Evolutionary conservation across 805 yeast species (phyloP), one percentile per base, ranked within the genome.

Genomic region (Starmerella khaoyaiensis): DNA sequence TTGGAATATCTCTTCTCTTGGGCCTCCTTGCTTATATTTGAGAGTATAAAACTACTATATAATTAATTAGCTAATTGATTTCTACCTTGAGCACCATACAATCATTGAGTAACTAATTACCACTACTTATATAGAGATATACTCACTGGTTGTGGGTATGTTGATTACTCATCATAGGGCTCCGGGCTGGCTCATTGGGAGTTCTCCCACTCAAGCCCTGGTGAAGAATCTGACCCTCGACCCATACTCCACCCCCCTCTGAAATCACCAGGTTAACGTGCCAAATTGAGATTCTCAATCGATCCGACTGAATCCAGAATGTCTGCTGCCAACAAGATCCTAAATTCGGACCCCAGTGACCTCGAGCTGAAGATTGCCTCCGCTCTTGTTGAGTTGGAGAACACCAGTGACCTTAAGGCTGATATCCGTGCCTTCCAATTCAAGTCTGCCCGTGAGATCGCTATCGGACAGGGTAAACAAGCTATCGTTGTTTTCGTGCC

Each of bases 281-380:
- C 39, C 40, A 39, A 39, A 38, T 25, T 23, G 23, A 31, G 41
- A 39, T 41, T 41, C 36, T 42, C 36, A 24, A 41, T 24, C 39
- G 42, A 16, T n/a, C 32, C 37, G 46, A 41, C 45, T 32, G 42
- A 36, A 19, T 25, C 20, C 37, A 6, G n/a, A 51, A 87, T 87
- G 97, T 87, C 97, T 71, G 93, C 95, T 63, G 82, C 86, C 66
- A 75, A 81, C 69, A 90, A 90, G 76, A 76, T 90, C 70, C 78
- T 87, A 69, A 76, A 84, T 64, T 76, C 79, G 65, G 81, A 81
- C 49, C 97, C 98, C 73, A 67, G 90, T 65, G 97, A 90, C 73
- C 84, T 90, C 70, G 98, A 90, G 76, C 81, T 90, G 70, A 93
- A 87, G 74, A 93, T 90, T 65, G 96, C 95, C 62, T 96, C 87